Conservation (phyloP, 305 asterid species). For the Fraxinus greggii region DNA sequence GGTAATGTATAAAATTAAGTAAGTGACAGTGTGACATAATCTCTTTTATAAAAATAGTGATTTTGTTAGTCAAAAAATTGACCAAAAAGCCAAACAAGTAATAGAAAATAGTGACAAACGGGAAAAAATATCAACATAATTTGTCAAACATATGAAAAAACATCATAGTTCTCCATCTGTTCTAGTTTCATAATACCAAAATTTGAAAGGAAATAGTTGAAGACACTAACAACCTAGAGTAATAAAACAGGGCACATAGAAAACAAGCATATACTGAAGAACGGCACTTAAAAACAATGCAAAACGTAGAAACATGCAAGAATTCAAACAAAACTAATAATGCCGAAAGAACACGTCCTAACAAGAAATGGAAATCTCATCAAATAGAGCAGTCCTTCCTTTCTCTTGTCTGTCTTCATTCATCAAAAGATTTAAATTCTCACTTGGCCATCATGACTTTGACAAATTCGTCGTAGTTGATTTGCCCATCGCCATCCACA, state of each 20-base stretch:
- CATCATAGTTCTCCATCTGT: slow-evolving; percentile 28
- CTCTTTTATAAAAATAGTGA: no score
- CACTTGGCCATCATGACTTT: slow-evolving; percentile 48
- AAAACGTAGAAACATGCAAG: slow-evolving; percentile 1
- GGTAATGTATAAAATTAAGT: no score
- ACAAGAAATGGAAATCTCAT: slow-evolving; percentile 3
- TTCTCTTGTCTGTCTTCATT: neutral
- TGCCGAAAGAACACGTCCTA: neutral
- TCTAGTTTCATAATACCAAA: slow-evolving; percentile 23
- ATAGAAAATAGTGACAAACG: no score
- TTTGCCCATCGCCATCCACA: slow-evolving; percentile 41
- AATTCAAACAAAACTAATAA: neutral
- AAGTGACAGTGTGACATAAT: no score
- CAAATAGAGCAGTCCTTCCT: neutral
- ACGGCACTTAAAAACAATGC: neutral
- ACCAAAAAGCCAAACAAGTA: no score
- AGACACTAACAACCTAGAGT: slow-evolving; percentile 17
- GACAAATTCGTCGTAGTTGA: slow-evolving; percentile 41
- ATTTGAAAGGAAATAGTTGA: slow-evolving; percentile 17
- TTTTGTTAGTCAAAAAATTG: no score
- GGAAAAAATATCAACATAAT: no score
- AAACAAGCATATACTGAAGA: slow-evolving; percentile 32
- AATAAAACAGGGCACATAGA: slow-evolving; percentile 17
- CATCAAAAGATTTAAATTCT: slow-evolving; percentile 1
- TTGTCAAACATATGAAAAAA: no score